Base-by-base conservation (phyloP, 768 basidiomycete genomes). In the Cyathus striatus region DNA sequence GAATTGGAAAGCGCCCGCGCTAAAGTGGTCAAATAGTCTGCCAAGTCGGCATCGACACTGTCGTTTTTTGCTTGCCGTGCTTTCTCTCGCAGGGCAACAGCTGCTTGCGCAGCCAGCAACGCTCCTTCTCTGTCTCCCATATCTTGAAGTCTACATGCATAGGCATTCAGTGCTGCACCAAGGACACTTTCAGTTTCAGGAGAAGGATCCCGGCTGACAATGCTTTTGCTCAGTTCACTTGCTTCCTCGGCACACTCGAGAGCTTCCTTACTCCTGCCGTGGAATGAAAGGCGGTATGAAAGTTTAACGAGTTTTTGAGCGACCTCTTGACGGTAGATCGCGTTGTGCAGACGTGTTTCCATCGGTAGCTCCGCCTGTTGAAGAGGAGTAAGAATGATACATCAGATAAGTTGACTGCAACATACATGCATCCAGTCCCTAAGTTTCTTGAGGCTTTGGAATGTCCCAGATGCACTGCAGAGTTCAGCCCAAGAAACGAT, bases 341-440 rank as follows among this genome's bases (percentile, higher is more conserved):
- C n/a, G n/a, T n/a, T n/a, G n/a, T n/a, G n/a, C n/a, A n/a, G n/a
- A n/a, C n/a, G n/a, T n/a, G n/a, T n/a, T n/a, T n/a, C n/a, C n/a
- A n/a, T n/a, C n/a, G n/a, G n/a, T 9, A 30, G 27, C 27, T n/a
- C n/a, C 27, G n/a, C 9, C 27, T n/a, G n/a, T 30, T 9, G 27
- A 30, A 9, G 9, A 30, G 27, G n/a, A 30, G 27, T 30, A 30
- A 30, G 27, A 9, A 9, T 30, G 27, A n/a, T 9, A 30, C 27
- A 30, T 9, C 27, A 30, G 27, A 30, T 30, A 30, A 9, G n/a
- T 30, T 30, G 9, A 30, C n/a, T n/a, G n/a, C n/a, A 30, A 7
- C 24, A 23, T 26, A 34, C 33, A 5, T 40, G 20, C 13, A 42
- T 34, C 33, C 39, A 38, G 39, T 48, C 34, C 22, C 47, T 36